phyloP scores from a whole-genome alignment of 352 stramenopile genomes.

The Blastocystis sp. region DNA sequence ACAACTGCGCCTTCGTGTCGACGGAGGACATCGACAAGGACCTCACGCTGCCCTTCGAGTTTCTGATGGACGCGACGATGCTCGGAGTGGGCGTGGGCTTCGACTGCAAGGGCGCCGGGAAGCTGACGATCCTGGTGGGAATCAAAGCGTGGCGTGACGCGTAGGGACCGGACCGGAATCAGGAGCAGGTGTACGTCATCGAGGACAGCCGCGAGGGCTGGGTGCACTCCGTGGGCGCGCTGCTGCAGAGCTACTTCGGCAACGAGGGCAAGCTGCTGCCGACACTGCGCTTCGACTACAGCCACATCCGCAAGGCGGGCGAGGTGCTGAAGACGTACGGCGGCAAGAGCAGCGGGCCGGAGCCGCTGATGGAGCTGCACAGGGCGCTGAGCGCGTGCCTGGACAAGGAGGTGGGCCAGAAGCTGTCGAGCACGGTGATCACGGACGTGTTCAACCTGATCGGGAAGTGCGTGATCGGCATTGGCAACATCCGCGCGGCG shows the following conservation, averaged over 20 bases:
- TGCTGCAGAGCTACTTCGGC: conserved; percentile 83
- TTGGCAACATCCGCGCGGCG: conserved; percentile 85
- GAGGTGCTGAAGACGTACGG: conserved; percentile 83
- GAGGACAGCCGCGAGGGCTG: conserved; percentile 78
- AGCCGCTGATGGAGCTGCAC: conserved; percentile 79
- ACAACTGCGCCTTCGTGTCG: conserved; percentile 89
- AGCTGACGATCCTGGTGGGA: conserved; percentile 73
- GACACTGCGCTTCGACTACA: conserved; percentile 80
- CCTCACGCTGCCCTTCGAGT: conserved; percentile 83
- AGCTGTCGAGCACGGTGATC: conserved; percentile 79
- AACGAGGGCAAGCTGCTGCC: conserved; percentile 70
- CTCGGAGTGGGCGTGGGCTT: conserved; percentile 88
- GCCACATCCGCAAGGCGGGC: conserved; percentile 79
- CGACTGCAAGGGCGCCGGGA: conserved; percentile 83
- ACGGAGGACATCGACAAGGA: conserved; percentile 78
- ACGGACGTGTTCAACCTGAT: conserved; percentile 88
- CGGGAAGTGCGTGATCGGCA: conserved; percentile 82
- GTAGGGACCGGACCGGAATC: conserved; percentile 24
- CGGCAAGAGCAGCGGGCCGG: conserved; percentile 81
- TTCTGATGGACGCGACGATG: conserved; percentile 91
- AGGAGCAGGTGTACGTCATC: conserved; percentile 72
- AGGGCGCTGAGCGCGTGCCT: conserved; percentile 76
- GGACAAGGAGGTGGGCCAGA: conserved; percentile 74
- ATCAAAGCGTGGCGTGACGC: conserved; percentile 1
- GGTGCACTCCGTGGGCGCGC: conserved; percentile 80